Evolutionary conservation across 2,329 filamentous ascomycete species (phyloP).

Genomic region (Plectosphaerella plurivora): DNA sequence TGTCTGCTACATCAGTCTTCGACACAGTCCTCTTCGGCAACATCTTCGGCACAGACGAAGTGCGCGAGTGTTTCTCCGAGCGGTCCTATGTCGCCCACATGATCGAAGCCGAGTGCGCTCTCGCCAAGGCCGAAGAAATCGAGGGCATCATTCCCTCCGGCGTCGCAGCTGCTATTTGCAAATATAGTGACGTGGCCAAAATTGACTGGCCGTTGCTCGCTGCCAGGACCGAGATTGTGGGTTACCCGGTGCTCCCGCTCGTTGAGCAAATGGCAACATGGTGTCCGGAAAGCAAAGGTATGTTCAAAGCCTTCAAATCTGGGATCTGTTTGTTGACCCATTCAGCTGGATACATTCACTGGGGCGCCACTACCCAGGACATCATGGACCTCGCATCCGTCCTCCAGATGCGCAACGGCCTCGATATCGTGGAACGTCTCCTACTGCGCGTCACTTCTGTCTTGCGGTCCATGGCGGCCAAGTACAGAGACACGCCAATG

Average conservation of each 20-base stretch:
- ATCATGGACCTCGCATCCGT: slow-evolving; percentile 53
- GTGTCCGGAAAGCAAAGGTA: slow-evolving; percentile 24
- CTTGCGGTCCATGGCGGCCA: slow-evolving; percentile 34
- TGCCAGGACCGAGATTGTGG: slow-evolving; percentile 48
- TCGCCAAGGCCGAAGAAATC: slow-evolving; percentile 44
- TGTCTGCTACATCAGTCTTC: slow-evolving; percentile 25
- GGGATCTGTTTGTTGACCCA: not conserved
- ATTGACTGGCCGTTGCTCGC: slow-evolving; percentile 26
- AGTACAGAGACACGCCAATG: slow-evolving; percentile 50
- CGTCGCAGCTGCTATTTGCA: slow-evolving; percentile 28
- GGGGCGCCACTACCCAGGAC: slow-evolving; percentile 56
- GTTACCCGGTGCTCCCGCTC: slow-evolving; percentile 48
- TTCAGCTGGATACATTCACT: slow-evolving; percentile 42
- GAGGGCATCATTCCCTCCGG: slow-evolving; percentile 39
- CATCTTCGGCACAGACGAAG: slow-evolving; percentile 46
- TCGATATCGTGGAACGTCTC: slow-evolving; percentile 40
- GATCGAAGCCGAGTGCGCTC: slow-evolving; percentile 45
- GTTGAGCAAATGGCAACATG: slow-evolving; percentile 39
- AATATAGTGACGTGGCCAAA: slow-evolving; percentile 18
- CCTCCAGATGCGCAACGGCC: slow-evolving; percentile 46
- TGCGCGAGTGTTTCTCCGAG: slow-evolving; percentile 45
- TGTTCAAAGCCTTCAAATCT: not conserved
- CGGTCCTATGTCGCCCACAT: slow-evolving; percentile 42
- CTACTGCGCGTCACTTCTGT: slow-evolving; percentile 36
- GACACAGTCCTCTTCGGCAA: slow-evolving; percentile 47